These are phyloP conservation scores for Malus hybrid DNA, from an alignment of 331 rosid genomes.

Conservation along the genomic window DNA sequence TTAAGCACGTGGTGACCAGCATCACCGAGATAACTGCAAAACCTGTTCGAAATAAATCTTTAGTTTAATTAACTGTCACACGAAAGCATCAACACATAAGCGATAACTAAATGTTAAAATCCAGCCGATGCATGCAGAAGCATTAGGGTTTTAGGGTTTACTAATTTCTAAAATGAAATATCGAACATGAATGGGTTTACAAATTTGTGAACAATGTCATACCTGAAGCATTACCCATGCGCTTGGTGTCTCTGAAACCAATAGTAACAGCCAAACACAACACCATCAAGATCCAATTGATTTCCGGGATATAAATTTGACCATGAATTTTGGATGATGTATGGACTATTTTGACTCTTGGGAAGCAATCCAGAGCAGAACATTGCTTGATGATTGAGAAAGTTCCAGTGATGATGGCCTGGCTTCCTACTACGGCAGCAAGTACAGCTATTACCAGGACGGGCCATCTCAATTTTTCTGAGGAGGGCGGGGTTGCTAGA, in stretches of 20 bases:
- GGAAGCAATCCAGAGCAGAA: slow-evolving; percentile 86
- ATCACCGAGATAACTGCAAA: slow-evolving; percentile 94
- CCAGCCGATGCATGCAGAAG: background rate
- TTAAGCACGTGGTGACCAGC: slow-evolving; percentile 95
- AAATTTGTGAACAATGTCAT: slow-evolving; percentile 13
- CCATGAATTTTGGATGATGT: slow-evolving; percentile 94
- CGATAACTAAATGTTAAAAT: background rate
- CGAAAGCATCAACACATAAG: background rate
- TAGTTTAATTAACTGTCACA: background rate
- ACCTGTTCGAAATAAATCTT: slow-evolving; percentile 44
- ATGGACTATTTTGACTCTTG: slow-evolving; percentile 83
- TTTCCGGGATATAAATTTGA: slow-evolving; percentile 90
- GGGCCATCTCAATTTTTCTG: slow-evolving; percentile 88
- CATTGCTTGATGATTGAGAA: slow-evolving; percentile 96
- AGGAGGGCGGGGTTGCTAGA: slow-evolving; percentile 11
- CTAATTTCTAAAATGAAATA: background rate
- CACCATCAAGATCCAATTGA: slow-evolving; percentile 88
- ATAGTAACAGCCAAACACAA: slow-evolving; percentile 81
- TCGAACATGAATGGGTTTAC: background rate
- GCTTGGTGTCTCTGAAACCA: slow-evolving; percentile 82
- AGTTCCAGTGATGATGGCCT: slow-evolving; percentile 92
- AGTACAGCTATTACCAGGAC: slow-evolving; percentile 80
- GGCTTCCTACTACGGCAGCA: slow-evolving; percentile 98
- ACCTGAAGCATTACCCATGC: slow-evolving; percentile 94
- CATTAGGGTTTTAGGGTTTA: background rate